Base-by-base conservation (phyloP, 768 basidiomycete species). In the Lactarius hatsudake region DNA sequence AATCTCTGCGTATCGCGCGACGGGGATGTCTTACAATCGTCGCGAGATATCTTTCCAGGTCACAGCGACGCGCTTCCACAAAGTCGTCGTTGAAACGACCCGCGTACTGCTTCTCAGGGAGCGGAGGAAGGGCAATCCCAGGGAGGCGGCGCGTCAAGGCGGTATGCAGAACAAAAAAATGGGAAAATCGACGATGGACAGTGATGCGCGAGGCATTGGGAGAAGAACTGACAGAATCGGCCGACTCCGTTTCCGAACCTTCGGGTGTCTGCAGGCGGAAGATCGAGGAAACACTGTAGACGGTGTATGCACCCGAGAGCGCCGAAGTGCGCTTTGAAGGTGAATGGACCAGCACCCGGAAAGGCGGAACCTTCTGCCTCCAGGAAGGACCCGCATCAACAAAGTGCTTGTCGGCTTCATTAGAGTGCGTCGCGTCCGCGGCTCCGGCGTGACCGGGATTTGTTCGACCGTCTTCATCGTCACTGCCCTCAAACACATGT, bases 71-170 rank as follows among this genome's bases (percentile, higher is more conserved):
- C 13, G 89, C 90, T 74, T 94, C 92, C 7, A 96, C 86, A 70
- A 95, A 94, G 62, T 89, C 91, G 23, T 84, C 82, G 66, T 83
- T 90, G 75, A 94, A 94, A 10, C 91, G 81, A 2, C 91, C 91
- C 0, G 90, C 81, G 69, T 94, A 93, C 70, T 91, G 89, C 73
- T 94, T 94, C 74, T 93, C 91, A 0, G 93, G 93, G 9, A 95
- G 81, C 0, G 91, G 89, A 0, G 93, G 92, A 2, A 95, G 80
- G 4, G 86, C 87, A 34, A 94, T 85, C 0, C 90, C 90, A 7
- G 91, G 90, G 4, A 93, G 83, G 9, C 87, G 81, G 28, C 86
- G 80, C 23, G 82, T 80, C 58, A 96, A 78, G 10, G 88, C 86
- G 2, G 88, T 86, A 70, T 93, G 89, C 36, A 96, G 81, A 59